Evolutionary conservation across 2,329 filamentous ascomycete genomes (phyloP).

Genomic region (Fonsecaea multimorphosa): DNA sequence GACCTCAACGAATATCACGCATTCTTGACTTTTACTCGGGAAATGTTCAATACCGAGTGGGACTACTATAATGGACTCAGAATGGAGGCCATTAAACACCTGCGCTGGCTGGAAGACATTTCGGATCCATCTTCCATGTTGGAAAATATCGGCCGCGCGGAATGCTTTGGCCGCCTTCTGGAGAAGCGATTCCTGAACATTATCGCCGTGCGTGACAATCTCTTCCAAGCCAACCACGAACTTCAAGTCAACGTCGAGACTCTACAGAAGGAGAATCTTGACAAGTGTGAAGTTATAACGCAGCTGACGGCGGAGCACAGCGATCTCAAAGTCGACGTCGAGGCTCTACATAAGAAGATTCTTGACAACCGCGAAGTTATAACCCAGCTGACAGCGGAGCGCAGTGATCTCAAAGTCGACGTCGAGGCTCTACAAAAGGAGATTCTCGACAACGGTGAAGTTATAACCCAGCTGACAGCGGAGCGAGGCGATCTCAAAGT

Average conservation of each 20-base stretch:
- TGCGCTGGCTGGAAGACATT: neutral
- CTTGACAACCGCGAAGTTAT: too few relatives aligned
- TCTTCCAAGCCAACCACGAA: too few relatives aligned
- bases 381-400: too few relatives aligned
- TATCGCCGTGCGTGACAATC: neutral
- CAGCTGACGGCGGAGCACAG: too few relatives aligned
- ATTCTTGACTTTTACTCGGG: too few relatives aligned
- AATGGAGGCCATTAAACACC: neutral
- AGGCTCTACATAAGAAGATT: too few relatives aligned
- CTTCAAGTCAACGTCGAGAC: neutral
- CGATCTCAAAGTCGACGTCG: neutral
- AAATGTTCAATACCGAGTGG: neutral
- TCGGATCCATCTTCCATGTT: neutral
- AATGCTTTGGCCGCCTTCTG: neutral
- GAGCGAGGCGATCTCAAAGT: neutral
- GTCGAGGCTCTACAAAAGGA: too few relatives aligned
- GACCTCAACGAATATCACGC: too few relatives aligned
- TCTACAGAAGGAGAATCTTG: too few relatives aligned
- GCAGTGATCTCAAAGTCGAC: neutral
- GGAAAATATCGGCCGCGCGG: neutral
- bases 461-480: too few relatives aligned
- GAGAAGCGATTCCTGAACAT: neutral
- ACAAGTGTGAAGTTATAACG: too few relatives aligned
- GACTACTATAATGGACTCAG: neutral
- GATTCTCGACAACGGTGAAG: too few relatives aligned